Base-by-base conservation (phyloP, 1,284 basidiomycete genomes). In the Naganishia albida region DNA sequence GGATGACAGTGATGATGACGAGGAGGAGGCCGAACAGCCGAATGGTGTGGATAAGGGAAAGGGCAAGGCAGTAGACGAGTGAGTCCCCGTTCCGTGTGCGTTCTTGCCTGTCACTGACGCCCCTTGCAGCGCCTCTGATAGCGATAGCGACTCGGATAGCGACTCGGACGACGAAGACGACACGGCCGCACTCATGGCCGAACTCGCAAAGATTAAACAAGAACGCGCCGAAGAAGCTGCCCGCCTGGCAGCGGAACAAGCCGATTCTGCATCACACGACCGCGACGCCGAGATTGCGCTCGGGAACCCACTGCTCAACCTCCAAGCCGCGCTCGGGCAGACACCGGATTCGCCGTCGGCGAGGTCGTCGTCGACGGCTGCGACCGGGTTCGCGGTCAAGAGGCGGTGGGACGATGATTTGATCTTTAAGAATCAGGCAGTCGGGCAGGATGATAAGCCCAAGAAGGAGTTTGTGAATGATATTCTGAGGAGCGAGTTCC, bases 391-490 rank as follows among this genome's bases (percentile, higher is more conserved):
- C 74, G 85, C 90, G 15, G 92, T 97, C 68, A 95, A 95, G 81
- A 83, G 88, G 71, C 84, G 93, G 62, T 97, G 93, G 93, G 93
- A 97, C 75, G 93, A 96, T 74, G 91, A 97, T 79, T 81, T 95
- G 65, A 93, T 97, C 73, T 97, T 97, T 85, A 96, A 96, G 82
- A 96, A 96, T 77, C 93, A 97, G 79, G 90, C 93, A 0, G 86
- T 87, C 77, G 85, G 83, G 54, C 77, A 81, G 84, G 76, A 78
- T 63, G 82, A 82, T 68, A 90, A 88, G 75, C 81, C 83, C 3
- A 83, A 84, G 67, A 88, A 84, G 70, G 87, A 89, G 69, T 96
- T 97, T 74, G 91, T 96, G 68, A 96, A 96, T 74, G 93, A 96
- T 77, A 81, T 96, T 57, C 78, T 96, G 68, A 84, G 93, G 74